Conservation (phyloP, 768 basidiomycete species). For the Xanthoconium stramineum region DNA sequence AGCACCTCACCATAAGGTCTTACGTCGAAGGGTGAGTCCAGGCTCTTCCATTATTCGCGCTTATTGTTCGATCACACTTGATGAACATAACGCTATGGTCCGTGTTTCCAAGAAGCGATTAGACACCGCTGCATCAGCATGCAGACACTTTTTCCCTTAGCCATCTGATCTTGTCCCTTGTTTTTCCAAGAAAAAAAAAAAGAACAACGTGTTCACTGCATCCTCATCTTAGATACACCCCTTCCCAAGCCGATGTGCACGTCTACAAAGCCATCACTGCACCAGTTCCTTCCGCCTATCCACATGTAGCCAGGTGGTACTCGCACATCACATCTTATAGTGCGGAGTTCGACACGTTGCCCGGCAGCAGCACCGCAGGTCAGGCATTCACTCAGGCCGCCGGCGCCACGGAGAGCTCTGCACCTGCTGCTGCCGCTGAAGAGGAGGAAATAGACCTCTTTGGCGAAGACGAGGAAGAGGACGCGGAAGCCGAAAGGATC, state of each 20-base stretch:
- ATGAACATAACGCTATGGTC: conserved; percentile 86
- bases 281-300: conserved; percentile 62
- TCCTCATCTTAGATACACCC: conserved; percentile 61
- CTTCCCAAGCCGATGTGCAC: conserved; percentile 91
- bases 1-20: conserved; percentile 82
- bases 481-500: conserved; percentile 80
- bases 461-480: conserved; percentile 79
- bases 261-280: conserved; percentile 80
- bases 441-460: conserved; percentile 86
- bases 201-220: conserved; percentile 4
- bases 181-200: neutral
- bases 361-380: conserved; percentile 83
- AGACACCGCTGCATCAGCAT: conserved; percentile 82
- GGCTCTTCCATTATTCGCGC: conserved; percentile 2
- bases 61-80: conserved; percentile 32
- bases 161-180: conserved; percentile 56
- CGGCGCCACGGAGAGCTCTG: conserved; percentile 36
- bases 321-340: conserved; percentile 87
- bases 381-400: conserved; percentile 63
- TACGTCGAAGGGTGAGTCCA: conserved; percentile 86
- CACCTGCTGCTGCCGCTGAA: conserved; percentile 43
- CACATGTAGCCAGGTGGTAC: conserved; percentile 89
- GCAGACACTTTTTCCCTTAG: conserved; percentile 71
- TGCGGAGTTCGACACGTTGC: conserved; percentile 70
- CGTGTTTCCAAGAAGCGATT: conserved; percentile 95